Base-by-base conservation (phyloP, 192 early-diverging fungal species). In the Podochytrium sp. region DNA sequence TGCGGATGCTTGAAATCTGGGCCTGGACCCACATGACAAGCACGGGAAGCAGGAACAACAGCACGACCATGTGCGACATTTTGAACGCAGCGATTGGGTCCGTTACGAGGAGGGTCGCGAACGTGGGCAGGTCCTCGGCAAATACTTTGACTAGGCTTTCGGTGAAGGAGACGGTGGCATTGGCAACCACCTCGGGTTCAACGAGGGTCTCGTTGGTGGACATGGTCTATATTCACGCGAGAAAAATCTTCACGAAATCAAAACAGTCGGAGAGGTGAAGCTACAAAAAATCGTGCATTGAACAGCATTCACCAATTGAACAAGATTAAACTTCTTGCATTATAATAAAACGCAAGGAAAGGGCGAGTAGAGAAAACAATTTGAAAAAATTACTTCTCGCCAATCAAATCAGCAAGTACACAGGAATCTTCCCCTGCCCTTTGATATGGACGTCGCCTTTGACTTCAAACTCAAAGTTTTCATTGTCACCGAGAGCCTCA, bases 371-470 rank as follows among this genome's bases (percentile, higher is more conserved):
- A n/a, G n/a, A n/a, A n/a, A n/a, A n/a, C n/a, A n/a, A n/a, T n/a
- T n/a, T n/a, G n/a, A n/a, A n/a, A n/a, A n/a, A n/a, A n/a, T n/a
- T n/a, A n/a, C n/a, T n/a, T n/a, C n/a, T n/a, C n/a, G n/a, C n/a
- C n/a, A n/a, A n/a, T n/a, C n/a, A n/a, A n/a, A n/a, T n/a, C n/a
- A n/a, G n/a, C n/a, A n/a, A n/a, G n/a, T n/a, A n/a, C n/a, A n/a
- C n/a, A n/a, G n/a, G n/a, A n/a, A n/a, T n/a, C n/a, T n/a, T n/a
- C n/a, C n/a, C n/a, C n/a, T n/a, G n/a, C n/a, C n/a, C n/a, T n/a
- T 79, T 79, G 16, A 79, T 55, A 6, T 59, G 33, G 10, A 80
- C 52, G 32, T 80, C 79, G 34, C 77, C 79, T 52, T 77, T 56
- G 7, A 52, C 38, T 34, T 50, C 69, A 35, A 80, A 51, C 18